Conservation (phyloP, 805 yeast species). For the Candida maesae region DNA sequence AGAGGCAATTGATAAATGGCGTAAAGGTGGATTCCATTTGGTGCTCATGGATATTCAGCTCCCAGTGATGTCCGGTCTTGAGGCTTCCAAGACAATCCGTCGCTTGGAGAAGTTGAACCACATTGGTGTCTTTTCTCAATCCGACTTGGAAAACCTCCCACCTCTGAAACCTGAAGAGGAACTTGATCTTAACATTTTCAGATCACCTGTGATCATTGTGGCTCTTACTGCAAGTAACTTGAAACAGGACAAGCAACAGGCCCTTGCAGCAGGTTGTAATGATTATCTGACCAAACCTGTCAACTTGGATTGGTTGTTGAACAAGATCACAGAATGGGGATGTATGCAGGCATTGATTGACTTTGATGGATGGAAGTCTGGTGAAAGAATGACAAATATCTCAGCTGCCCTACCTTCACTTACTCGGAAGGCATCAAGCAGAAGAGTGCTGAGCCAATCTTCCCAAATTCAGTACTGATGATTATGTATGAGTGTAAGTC, state of each 20-base stretch:
- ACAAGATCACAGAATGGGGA: conserved; percentile 96
- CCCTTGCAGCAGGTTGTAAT: conserved; percentile 95
- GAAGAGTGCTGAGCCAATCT: conserved; percentile 5
- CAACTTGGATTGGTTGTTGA: conserved; percentile 87
- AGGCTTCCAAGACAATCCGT: conserved; percentile 89
- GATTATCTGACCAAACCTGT: conserved; percentile 97
- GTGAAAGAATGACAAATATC: conserved; percentile 39
- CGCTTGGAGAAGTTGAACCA: conserved; percentile 74
- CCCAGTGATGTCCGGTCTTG: conserved; percentile 94
- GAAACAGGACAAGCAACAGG: conserved; percentile 80
- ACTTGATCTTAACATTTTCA: conserved; percentile 59
- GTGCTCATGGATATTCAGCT: conserved; percentile 96
- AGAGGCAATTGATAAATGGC: conserved; percentile 94
- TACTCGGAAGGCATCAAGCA: conserved; percentile 18
- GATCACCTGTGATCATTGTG: conserved; percentile 95
- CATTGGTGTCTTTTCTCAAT: conserved; percentile 49
- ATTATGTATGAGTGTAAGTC: too few species aligned
- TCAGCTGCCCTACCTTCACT: conserved; percentile 26
- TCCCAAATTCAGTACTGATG: neutral
- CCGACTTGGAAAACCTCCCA: conserved; percentile 23
- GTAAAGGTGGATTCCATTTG: conserved; percentile 88
- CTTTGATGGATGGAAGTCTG: conserved; percentile 83
- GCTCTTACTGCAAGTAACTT: conserved; percentile 93
- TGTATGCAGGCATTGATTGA: conserved; percentile 98
- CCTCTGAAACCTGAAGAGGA: conserved; percentile 42